Base-by-base conservation (phyloP, 164 flowering plant species). In the Saururus chinensis region DNA sequence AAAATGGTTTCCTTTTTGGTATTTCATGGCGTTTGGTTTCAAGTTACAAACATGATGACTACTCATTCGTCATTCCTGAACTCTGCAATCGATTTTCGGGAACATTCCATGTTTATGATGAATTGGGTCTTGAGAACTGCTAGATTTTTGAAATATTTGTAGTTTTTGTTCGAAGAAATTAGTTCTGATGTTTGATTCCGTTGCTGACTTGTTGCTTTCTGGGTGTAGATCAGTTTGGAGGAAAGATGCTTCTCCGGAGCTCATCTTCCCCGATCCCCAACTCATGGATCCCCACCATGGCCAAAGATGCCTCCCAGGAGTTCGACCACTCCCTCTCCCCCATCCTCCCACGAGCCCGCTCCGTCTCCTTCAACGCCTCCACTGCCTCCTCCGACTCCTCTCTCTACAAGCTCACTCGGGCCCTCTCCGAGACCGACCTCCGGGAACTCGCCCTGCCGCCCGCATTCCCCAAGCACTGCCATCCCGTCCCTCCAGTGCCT, bases 391-490 rank as follows among this genome's bases (percentile, higher is more conserved):
- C 51, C 19, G 76, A 68, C 0, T 76, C 59, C 0, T 61, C 77
- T 7, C 20, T 61, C 11, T 63, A 59, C 63, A 80, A 57, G 62
- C 73, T 78, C 61, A 65, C 64, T 7, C 70, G 83, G 40, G 72
- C 80, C 7, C 16, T 71, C 0, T 82, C 88, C 0, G 90, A 85
- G 56, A 68, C 42, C 22, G 79, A 81, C 74, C 66, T 86, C 41
- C 49, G 64, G 1, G 76, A 68, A 45, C 56, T 72, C 16, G 9
- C 69, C 1, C 37, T 49, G 23, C 57, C 52, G 9, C 41, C 60
- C 1, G 7, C 41, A 7, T 23, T 61, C 22, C 62, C 79, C 37
- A 77, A 58, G 65, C 23, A 20, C 69, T 76, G 66, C 42, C 48
- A 72, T 3, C 9, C 37, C 4, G 40, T 24, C 49, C n/a, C 25